These are phyloP conservation scores for Yarrowia porcina DNA, from an alignment of 805 yeast genomes.

Conservation along the genomic window DNA sequence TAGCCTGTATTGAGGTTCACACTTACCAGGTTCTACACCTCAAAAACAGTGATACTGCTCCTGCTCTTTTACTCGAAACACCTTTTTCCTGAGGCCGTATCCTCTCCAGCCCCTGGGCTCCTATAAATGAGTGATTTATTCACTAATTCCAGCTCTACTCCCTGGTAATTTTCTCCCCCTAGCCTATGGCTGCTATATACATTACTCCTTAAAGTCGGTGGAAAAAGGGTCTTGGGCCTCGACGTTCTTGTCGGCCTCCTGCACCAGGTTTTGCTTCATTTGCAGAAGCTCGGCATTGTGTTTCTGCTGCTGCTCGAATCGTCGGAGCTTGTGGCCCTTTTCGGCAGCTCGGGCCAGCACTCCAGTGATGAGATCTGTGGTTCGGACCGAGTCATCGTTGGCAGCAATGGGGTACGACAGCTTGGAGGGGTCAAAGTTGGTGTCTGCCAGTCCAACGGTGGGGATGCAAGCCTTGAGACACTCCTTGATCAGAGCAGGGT, in stretches of 20 bases:
- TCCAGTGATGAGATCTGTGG: slow-evolving; percentile 76
- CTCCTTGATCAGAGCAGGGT: slow-evolving; percentile 74
- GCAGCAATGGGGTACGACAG: slow-evolving; percentile 96
- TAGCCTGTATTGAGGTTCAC: too few species aligned
- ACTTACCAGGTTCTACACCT: too few species aligned
- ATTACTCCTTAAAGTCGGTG: slow-evolving; percentile 12
- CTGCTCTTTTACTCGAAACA: too few species aligned
- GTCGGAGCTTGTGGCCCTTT: slow-evolving; percentile 63
- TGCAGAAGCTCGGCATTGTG: slow-evolving; percentile 17
- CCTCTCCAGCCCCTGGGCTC: too few species aligned
- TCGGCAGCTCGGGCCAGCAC: slow-evolving; percentile 82
- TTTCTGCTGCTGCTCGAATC: slow-evolving; percentile 39
- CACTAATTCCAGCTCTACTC: too few species aligned
- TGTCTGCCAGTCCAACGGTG: slow-evolving; percentile 89
- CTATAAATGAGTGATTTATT: too few species aligned
- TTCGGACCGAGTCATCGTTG: slow-evolving; percentile 85
- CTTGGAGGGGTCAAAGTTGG: slow-evolving; percentile 84
- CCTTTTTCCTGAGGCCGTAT: too few species aligned
- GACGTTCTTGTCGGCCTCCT: neutral
- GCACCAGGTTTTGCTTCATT: neutral
- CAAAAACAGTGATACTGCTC: too few species aligned
- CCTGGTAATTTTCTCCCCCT: too few species aligned
- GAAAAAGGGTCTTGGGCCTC: neutral
- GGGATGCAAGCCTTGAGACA: slow-evolving; percentile 82
- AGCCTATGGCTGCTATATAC: too few species aligned